phyloP scores from a whole-genome alignment of 306 rosid species.

The Adenanthera pavonina region DNA sequence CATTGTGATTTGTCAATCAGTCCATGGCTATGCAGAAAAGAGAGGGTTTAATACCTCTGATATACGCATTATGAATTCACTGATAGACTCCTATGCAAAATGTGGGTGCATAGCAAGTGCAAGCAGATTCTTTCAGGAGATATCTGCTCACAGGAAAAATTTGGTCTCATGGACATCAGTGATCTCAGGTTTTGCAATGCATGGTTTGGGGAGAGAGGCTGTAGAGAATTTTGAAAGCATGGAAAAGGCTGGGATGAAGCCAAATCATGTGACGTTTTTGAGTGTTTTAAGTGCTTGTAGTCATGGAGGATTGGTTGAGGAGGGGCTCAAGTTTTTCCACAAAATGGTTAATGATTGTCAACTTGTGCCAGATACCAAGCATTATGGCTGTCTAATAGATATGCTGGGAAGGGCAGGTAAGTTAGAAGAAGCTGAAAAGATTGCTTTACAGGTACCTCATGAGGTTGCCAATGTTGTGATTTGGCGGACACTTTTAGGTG shows the following conservation, averaged over 20 bases:
- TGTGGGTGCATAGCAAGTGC: conserved; percentile 75
- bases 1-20: conserved; percentile 58
- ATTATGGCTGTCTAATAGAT: conserved; percentile 76
- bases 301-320: conserved; percentile 78
- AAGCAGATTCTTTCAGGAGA: conserved; percentile 55
- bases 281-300: conserved; percentile 76
- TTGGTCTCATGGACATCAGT: conserved; percentile 74
- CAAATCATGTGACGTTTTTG: conserved; percentile 63
- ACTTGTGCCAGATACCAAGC: conserved; percentile 63
- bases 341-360: conserved; percentile 60
- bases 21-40: conserved; percentile 72
- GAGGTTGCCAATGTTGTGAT: conserved; percentile 64
- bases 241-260: conserved; percentile 67
- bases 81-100: conserved; percentile 71
- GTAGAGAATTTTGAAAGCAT: conserved; percentile 52
- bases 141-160: conserved; percentile 55
- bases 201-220: conserved; percentile 71
- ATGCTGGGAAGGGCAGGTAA: conserved; percentile 78
- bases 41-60: conserved; percentile 62
- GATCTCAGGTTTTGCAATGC: conserved; percentile 70
- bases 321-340: conserved; percentile 63
- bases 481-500: conserved; percentile 78
- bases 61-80: conserved; percentile 64
- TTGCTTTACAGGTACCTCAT: conserved; percentile 62
- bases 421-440: conserved; percentile 70